Evolutionary conservation across 2,329 filamentous ascomycete genomes (phyloP).

Genomic region (Beauveria sp.): DNA sequence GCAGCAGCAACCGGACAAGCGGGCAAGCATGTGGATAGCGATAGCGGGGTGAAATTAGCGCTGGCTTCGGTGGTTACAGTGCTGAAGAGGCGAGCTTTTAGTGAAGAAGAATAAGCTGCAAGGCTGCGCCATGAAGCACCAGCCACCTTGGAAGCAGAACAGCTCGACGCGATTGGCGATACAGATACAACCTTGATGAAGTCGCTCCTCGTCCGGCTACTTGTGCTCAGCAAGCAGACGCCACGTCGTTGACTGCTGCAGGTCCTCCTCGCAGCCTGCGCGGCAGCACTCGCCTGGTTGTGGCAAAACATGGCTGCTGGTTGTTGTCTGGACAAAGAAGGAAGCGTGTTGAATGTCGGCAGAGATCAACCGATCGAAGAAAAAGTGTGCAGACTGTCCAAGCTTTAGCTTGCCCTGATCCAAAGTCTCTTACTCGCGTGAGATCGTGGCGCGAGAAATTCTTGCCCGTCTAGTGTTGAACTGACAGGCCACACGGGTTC

Average conservation of each 20-base stretch:
- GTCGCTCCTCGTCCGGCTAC: background rate
- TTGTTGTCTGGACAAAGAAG: background rate
- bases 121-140: background rate
- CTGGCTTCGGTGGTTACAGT: background rate
- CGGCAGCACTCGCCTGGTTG: slow-evolving; percentile 6
- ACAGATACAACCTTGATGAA: background rate
- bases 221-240: background rate
- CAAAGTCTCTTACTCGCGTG: background rate
- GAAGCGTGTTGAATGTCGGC: background rate
- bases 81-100: background rate
- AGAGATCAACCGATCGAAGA: background rate
- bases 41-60: background rate
- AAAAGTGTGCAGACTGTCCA: background rate
- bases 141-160: background rate
- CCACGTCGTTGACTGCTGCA: too few species aligned
- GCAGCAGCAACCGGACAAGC: background rate
- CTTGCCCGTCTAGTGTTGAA: slow-evolving; percentile 1
- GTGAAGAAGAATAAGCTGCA: background rate
- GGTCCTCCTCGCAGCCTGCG: background rate
- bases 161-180: background rate
- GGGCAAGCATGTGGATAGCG: background rate
- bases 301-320: slow-evolving; percentile 2
- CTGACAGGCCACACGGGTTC: background rate
- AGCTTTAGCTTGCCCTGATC: background rate
- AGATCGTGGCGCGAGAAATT: background rate